Evolutionary conservation across 176 grass and related monocot species (phyloP), one percentile per base, ranked within the genome.

Genomic region (Zea mays): DNA sequence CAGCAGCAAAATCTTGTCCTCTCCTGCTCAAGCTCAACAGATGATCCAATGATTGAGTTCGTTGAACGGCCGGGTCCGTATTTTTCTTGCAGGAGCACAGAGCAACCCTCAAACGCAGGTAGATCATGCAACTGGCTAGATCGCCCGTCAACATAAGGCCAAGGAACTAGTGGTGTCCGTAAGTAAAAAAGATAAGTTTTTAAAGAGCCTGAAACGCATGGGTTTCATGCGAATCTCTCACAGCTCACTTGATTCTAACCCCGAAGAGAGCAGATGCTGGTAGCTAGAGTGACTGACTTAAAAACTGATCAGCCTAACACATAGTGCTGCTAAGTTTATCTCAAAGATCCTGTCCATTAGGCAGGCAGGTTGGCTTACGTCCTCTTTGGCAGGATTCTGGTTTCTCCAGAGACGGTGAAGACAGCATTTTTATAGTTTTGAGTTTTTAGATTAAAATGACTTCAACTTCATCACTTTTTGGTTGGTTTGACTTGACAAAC

Each of bases 41-140:
- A 44, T n/a, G 48, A 52, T 67, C 44, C 85, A 55, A 85, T 70
- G 57, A 71, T 77, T 47, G 58, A 57, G 2, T 16, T 36, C n/a
- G n/a, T n/a, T n/a, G n/a, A n/a, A n/a, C n/a, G 7, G 49, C 13
- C 11, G 6, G 67, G 19, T 50, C 49, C 63, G 43, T 44, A 48
- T 33, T 66, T 78, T 39, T 19, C 33, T 19, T 77, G 15, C 5
- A 36, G 46, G 43, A 77, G 27, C 50, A 8, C n/a, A n/a, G 55
- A 44, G 14, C 36, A 52, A 6, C 13, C 49, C 49, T 52, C 50
- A 17, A 17, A 7, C 48, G 15, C 27, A 49, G 60, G 15, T 42
- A 74, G 20, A 51, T 51, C 68, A 48, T 49, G 67, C 67, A 15
- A 1, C 10, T 70, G 20, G 45, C 15, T 14, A 33, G 7, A 14